Evolutionary conservation across 2,329 filamentous ascomycete genomes (phyloP).

Genomic region (Monilinia fructicola): DNA sequence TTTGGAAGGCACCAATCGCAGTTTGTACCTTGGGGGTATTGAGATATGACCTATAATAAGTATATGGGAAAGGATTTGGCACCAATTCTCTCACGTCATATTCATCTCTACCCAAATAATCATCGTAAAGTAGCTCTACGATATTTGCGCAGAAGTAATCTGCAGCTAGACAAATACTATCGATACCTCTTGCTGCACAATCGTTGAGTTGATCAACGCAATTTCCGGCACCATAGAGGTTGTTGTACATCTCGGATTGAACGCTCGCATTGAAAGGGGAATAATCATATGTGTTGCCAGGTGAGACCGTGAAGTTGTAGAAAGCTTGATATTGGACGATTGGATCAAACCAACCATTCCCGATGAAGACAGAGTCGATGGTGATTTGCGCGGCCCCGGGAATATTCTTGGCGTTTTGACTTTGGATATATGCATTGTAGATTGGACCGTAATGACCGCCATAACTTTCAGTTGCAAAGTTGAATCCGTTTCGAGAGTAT

Average conservation of each 20-base stretch:
- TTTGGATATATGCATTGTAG: slow-evolving; percentile 57
- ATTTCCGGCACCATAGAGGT: slow-evolving; percentile 59
- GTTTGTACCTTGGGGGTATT: slow-evolving; percentile 54
- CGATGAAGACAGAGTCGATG: slow-evolving; percentile 52
- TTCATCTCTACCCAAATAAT: slow-evolving; percentile 54
- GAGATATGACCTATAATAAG: slow-evolving; percentile 56
- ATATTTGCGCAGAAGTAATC: slow-evolving; percentile 52
- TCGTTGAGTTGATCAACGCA: slow-evolving; percentile 57
- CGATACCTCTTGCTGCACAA: slow-evolving; percentile 53
- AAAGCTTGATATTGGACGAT: slow-evolving; percentile 56
- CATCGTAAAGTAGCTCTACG: slow-evolving; percentile 54
- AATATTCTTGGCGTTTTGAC: slow-evolving; percentile 59
- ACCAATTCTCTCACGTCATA: slow-evolving; percentile 59
- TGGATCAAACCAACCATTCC: slow-evolving; percentile 60
- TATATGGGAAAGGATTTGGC: slow-evolving; percentile 58
- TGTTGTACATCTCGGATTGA: slow-evolving; percentile 55
- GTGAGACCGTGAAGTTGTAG: slow-evolving; percentile 54
- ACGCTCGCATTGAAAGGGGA: slow-evolving; percentile 51
- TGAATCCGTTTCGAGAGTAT: slow-evolving; percentile 51
- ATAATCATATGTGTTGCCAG: slow-evolving; percentile 56
- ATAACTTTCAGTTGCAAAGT: slow-evolving; percentile 57
- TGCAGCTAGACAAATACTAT: slow-evolving; percentile 53
- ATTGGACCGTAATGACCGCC: slow-evolving; percentile 59
- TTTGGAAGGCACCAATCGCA: slow-evolving; percentile 60
- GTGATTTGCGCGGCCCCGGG: slow-evolving; percentile 48